Percentiles rank a stretch among this genome's conserved stretches.
Evolutionary conservation across 192 early-diverging fungal species (phyloP).

Genomic region (Coemansia sp.): DNA sequence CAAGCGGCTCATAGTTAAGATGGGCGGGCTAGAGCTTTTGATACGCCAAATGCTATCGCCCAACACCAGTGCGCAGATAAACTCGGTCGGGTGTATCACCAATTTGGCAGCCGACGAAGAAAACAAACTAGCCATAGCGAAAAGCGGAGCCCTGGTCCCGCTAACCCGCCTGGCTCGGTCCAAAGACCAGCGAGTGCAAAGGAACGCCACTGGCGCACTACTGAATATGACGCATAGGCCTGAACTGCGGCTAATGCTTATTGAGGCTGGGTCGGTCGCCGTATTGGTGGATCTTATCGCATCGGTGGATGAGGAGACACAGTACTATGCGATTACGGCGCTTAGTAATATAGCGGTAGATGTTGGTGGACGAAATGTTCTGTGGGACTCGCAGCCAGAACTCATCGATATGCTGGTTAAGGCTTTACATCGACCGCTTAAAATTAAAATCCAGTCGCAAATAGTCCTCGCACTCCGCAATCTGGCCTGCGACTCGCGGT

Average conservation of each 20-base stretch:
- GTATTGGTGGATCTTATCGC: slow-evolving; percentile 71
- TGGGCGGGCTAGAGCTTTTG: slow-evolving; percentile 73
- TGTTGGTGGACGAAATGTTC: slow-evolving; percentile 61
- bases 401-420: slow-evolving; percentile 70
- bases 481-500: slow-evolving; percentile 70
- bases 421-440: slow-evolving; percentile 62
- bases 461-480: slow-evolving; percentile 81
- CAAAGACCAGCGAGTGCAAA: slow-evolving; percentile 75
- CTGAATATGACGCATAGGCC: slow-evolving; percentile 89
- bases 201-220: slow-evolving; percentile 87
- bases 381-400: slow-evolving; percentile 69
- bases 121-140: slow-evolving; percentile 80
- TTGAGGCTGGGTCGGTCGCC: slow-evolving; percentile 74
- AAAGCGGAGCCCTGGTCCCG: slow-evolving; percentile 72
- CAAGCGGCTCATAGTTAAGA: slow-evolving; percentile 75
- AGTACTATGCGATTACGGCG: slow-evolving; percentile 89
- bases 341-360: slow-evolving; percentile 90
- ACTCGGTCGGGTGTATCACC: slow-evolving; percentile 89
- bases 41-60: slow-evolving; percentile 77
- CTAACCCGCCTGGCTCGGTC: slow-evolving; percentile 73
- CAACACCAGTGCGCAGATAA: slow-evolving; percentile 82
- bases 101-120: slow-evolving; percentile 81
- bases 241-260: slow-evolving; percentile 70
- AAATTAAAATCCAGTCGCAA: slow-evolving; percentile 77
- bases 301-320: slow-evolving; percentile 75